phyloP scores from a whole-genome alignment of 2,329 filamentous ascomycete species.

The Fusarium citri region DNA sequence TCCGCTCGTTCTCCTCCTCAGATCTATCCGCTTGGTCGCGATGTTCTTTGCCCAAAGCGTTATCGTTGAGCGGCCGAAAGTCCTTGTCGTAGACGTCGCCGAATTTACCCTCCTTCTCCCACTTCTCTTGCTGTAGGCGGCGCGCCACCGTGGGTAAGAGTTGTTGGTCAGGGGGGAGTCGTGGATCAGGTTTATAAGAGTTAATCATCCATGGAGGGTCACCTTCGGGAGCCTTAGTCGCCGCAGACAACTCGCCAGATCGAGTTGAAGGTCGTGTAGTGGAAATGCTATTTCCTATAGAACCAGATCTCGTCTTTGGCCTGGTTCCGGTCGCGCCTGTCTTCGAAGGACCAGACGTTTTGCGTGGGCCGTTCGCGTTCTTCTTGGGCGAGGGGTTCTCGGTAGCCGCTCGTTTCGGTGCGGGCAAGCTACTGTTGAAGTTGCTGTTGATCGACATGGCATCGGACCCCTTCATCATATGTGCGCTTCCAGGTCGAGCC shows the following conservation, averaged over 20 bases:
- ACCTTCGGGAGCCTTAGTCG: conserved; percentile 81
- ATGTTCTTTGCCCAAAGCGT: conserved; percentile 58
- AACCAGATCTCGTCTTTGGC: conserved; percentile 72
- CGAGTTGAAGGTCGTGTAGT: conserved; percentile 70
- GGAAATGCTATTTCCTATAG: conserved; percentile 58
- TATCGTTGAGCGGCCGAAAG: conserved; percentile 83
- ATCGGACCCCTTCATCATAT: conserved; percentile 59
- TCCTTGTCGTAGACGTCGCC: conserved; percentile 88
- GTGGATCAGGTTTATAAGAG: conserved; percentile 95
- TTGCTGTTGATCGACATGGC: conserved; percentile 33
- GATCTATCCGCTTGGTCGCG: conserved; percentile 56
- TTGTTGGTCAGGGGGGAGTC: conserved; percentile 93
- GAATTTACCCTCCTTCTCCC: conserved; percentile 91
- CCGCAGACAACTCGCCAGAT: conserved; percentile 65
- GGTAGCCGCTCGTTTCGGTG: conserved; percentile 57
- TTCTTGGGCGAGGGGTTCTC: conserved; percentile 68
- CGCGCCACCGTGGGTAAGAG: conserved; percentile 94
- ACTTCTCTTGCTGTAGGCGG: conserved; percentile 91
- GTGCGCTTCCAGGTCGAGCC: conserved; percentile 77
- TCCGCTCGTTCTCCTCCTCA: conserved; percentile 16
- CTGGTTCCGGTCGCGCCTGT: conserved; percentile 55
- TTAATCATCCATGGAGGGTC: conserved; percentile 95
- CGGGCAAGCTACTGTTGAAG: conserved; percentile 34
- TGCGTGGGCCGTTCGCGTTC: conserved; percentile 53
- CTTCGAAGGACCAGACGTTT: conserved; percentile 59